phyloP scores from a whole-genome alignment of 257 asterid species.

The Echites panduratus region DNA sequence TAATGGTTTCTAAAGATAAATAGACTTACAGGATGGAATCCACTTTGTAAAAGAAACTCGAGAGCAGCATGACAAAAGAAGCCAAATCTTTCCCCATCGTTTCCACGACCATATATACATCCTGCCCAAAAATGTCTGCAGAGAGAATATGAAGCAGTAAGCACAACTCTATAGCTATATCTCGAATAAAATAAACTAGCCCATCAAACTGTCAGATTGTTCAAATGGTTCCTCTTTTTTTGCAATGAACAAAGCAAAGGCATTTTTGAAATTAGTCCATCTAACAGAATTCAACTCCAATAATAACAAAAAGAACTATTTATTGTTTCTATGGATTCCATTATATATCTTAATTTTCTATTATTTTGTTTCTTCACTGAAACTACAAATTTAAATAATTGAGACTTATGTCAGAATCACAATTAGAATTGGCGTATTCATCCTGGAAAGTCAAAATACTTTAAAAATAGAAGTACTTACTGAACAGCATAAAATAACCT shows the following conservation, averaged over 20 bases:
- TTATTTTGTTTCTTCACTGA: not conserved
- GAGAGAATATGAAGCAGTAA: conserved; percentile 20
- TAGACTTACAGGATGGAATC: conserved; percentile 81
- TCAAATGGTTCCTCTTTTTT: not conserved
- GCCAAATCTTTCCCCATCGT: conserved; percentile 89
- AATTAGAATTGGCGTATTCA: not conserved
- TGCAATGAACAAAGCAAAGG: not conserved
- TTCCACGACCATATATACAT: conserved; percentile 70
- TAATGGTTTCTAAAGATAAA: not conserved
- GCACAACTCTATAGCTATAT: conserved; percentile 15
- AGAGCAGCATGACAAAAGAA: conserved; percentile 97
- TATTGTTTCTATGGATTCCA: not conserved
- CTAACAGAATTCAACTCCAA: no score
- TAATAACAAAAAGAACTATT: not conserved
- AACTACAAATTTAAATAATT: not conserved
- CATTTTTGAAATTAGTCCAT: not conserved
- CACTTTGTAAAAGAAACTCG: conserved; percentile 93
- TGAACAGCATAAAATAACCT: not conserved
- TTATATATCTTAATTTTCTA: not conserved
- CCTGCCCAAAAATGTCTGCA: conserved; percentile 82
- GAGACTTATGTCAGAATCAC: not conserved
- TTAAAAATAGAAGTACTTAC: not conserved
- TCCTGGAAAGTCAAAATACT: not conserved
- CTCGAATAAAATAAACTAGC: conserved; percentile 8
- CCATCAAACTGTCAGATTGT: not conserved